These are phyloP conservation scores for Stephania japonica DNA, from an alignment of 164 flowering plant species.

Conservation along the genomic window DNA sequence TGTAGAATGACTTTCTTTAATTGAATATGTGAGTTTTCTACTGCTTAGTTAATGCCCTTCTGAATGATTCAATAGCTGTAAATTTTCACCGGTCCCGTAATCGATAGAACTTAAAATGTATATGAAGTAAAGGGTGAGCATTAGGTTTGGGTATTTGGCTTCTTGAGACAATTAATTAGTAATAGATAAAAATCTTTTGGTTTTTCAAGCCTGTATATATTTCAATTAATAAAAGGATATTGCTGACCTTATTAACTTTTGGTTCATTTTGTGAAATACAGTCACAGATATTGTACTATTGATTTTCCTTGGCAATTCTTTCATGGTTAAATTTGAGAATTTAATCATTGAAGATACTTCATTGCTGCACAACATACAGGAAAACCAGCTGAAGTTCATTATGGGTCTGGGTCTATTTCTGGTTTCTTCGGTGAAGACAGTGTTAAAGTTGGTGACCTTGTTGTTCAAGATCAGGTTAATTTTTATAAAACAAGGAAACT, in stretches of 20 bases:
- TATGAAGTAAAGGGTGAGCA: no score
- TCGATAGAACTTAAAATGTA: neutral
- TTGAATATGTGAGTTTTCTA: neutral
- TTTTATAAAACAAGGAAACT: neutral
- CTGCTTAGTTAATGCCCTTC: neutral
- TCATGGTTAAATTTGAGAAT: neutral
- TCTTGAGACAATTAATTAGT: neutral
- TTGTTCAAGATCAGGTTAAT: constrained; percentile 67
- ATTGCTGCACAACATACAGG: constrained; percentile 30
- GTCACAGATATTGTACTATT: no score
- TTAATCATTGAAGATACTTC: neutral
- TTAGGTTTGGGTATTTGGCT: no score
- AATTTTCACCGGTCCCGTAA: neutral
- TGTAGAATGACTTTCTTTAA: neutral
- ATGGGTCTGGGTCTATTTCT: constrained; percentile 85
- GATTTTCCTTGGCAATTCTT: neutral
- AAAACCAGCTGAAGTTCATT: constrained; percentile 58
- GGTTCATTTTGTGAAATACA: neutral
- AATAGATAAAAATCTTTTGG: neutral
- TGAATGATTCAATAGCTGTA: neutral
- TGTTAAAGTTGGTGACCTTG: constrained; percentile 66
- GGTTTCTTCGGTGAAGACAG: constrained; percentile 75
- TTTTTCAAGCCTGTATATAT: neutral
- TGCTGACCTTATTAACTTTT: neutral
- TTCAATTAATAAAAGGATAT: neutral